Conservation (phyloP, 1,139 yeast genomes). For the Zygosaccharomyces pseudobailii region DNA sequence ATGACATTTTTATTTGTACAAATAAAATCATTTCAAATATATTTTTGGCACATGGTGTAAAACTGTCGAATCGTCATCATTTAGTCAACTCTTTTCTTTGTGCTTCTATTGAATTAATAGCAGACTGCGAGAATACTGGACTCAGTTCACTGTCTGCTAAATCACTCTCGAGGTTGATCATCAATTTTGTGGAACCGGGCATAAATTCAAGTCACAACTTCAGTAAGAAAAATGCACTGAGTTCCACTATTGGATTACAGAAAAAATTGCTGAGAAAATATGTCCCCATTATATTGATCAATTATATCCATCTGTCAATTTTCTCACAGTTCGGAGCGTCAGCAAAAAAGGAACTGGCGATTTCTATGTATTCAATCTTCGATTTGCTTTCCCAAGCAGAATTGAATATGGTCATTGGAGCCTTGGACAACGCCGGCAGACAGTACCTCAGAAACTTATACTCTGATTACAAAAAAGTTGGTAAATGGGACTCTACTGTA, state of each 20-base stretch:
- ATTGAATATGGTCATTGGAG: constrained; percentile 55
- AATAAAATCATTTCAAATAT: constrained; percentile 50
- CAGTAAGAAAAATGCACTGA: constrained; percentile 39
- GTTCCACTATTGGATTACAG: constrained; percentile 51
- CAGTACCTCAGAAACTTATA: constrained; percentile 63
- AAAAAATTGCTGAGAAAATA: constrained; percentile 60
- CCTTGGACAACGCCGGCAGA: constrained; percentile 69
- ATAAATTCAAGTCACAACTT: constrained; percentile 18
- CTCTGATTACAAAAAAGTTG: constrained; percentile 67
- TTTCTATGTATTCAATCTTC: constrained; percentile 60
- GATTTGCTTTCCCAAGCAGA: constrained; percentile 68
- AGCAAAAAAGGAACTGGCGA: constrained; percentile 48
- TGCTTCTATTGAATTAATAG: constrained; percentile 45
- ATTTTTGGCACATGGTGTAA: constrained; percentile 62
- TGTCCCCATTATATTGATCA: constrained; percentile 56
- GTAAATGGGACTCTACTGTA: constrained; percentile 64
- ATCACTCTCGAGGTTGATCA: constrained; percentile 53
- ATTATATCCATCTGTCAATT: constrained; percentile 50
- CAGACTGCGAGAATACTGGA: constrained; percentile 26
- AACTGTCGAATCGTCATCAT: constrained; percentile 71
- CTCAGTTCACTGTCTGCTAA: constrained; percentile 35
- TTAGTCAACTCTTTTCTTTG: constrained; percentile 48
- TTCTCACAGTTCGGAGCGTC: constrained; percentile 44
- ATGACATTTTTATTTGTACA: constrained; percentile 36
- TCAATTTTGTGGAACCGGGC: constrained; percentile 70